A percentile compares a stretch with the other conserved stretches of the same genome.
phyloP scores from a whole-genome alignment of 306 rosid genomes.

The Betula pendula region DNA sequence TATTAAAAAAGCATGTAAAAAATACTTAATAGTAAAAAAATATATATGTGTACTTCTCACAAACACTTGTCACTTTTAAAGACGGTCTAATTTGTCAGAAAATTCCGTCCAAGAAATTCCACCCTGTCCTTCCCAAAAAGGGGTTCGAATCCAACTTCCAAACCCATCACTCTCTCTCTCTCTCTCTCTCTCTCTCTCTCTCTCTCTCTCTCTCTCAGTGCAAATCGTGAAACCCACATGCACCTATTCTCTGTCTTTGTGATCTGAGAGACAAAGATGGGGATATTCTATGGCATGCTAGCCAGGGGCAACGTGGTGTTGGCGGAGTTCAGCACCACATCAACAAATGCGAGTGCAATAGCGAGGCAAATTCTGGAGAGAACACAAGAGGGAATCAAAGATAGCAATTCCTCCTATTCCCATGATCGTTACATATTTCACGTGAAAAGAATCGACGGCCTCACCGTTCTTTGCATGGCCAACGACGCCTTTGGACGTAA shows the following conservation, averaged over 20 bases:
- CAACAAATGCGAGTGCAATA: constrained; percentile 45
- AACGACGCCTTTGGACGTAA: constrained; percentile 58
- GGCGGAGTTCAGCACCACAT: constrained; percentile 49
- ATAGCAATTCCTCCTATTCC: constrained; percentile 49
- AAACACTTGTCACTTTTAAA: too few species aligned
- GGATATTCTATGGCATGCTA: constrained; percentile 55
- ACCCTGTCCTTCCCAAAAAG: neutral
- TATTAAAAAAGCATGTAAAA: too few species aligned
- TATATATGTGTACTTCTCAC: too few species aligned
- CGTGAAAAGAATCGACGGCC: constrained; percentile 54
- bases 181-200: neutral
- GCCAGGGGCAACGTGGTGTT: constrained; percentile 51
- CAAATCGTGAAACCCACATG: neutral
- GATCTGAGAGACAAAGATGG: constrained; percentile 35
- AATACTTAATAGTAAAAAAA: too few species aligned
- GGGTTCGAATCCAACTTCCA: neutral
- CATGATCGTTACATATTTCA: constrained; percentile 64
- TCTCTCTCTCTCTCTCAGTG: neutral
- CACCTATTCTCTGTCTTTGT: neutral
- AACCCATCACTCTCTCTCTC: neutral
- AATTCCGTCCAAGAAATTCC: neutral
- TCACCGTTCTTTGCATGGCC: constrained; percentile 64
- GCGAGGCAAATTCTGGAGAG: constrained; percentile 49
- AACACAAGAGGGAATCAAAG: constrained; percentile 32
- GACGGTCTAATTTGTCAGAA: too few species aligned